Evolutionary conservation across 73 alveolate genomes (phyloP).

Genomic region (Tetrahymena elliotti): DNA sequence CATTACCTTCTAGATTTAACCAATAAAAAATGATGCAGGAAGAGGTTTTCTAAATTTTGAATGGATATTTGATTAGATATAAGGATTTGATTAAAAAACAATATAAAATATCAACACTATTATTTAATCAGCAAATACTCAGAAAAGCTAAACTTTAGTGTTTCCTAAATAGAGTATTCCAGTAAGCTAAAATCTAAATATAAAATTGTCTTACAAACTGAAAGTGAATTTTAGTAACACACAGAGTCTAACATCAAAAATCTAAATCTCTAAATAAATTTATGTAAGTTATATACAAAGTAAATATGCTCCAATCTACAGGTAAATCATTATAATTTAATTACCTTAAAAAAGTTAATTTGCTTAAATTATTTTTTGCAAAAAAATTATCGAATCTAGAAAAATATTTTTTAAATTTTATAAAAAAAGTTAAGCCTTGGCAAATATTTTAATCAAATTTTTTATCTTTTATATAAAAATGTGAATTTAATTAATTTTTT

Average conservation of each 20-base stretch:
- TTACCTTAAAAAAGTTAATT: too few relatives aligned
- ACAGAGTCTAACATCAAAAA: neutral
- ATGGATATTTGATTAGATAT: neutral
- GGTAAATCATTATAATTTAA: too few relatives aligned
- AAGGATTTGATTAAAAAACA: neutral
- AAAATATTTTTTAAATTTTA: too few relatives aligned
- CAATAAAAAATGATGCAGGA: neutral
- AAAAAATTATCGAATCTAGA: too few relatives aligned
- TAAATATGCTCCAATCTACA: neutral
- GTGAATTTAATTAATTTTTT: too few relatives aligned
- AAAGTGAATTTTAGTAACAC: neutral
- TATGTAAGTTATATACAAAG: neutral
- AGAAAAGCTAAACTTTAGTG: neutral
- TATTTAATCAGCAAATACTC: neutral
- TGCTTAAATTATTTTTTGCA: too few relatives aligned
- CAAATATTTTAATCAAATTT: too few relatives aligned
- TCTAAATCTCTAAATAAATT: too few relatives aligned
- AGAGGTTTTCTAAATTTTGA: neutral
- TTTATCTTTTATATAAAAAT: too few relatives aligned
- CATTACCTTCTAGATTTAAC: neutral
- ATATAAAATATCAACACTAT: too few relatives aligned
- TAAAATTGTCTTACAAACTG: neutral
- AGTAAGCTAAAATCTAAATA: too few relatives aligned
- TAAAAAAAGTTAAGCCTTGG: too few relatives aligned
- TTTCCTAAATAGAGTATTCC: neutral